Conservation (phyloP, 1,139 yeast species). For the Geotrichum fermentans region DNA sequence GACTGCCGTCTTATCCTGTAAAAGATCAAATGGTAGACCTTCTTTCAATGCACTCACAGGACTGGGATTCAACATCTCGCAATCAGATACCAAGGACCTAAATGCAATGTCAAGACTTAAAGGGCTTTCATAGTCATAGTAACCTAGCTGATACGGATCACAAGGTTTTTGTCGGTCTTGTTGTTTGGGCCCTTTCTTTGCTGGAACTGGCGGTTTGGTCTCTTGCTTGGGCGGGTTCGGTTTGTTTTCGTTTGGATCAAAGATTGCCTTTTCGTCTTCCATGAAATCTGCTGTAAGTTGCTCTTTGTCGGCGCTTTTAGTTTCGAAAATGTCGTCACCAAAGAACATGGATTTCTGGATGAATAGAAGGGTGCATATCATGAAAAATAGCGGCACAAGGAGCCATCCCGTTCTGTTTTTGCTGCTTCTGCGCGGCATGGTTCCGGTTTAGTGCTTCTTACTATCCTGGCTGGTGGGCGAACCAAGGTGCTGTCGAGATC, state of each 20-base stretch:
- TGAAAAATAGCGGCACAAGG: slow-evolving; percentile 5
- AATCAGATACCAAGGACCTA: slow-evolving; percentile 16
- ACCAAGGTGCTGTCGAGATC: no score
- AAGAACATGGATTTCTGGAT: slow-evolving; percentile 12
- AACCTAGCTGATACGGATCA: slow-evolving; percentile 21
- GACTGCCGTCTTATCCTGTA: slow-evolving; percentile 21
- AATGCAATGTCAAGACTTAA: slow-evolving; percentile 10
- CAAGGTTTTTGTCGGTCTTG: slow-evolving; percentile 9
- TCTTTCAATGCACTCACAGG: slow-evolving; percentile 13
- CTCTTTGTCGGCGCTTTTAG: not conserved
- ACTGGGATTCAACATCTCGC: slow-evolving; percentile 19
- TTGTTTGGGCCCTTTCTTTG: not conserved
- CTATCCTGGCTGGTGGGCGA: no score
- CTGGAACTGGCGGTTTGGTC: not conserved
- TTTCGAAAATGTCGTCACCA: slow-evolving; percentile 8
- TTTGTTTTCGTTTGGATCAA: not conserved
- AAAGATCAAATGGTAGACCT: slow-evolving; percentile 8
- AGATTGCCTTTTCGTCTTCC: not conserved
- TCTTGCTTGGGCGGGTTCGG: not conserved
- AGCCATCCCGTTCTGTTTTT: slow-evolving; percentile 4
- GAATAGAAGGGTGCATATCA: slow-evolving; percentile 5
- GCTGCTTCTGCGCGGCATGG: slow-evolving; percentile 3
- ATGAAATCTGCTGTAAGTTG: not conserved
- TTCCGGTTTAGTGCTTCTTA: no score
- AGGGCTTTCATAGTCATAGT: slow-evolving; percentile 14